Base-by-base conservation (phyloP, 768 basidiomycete genomes). In the Floccularia luteovirens region DNA sequence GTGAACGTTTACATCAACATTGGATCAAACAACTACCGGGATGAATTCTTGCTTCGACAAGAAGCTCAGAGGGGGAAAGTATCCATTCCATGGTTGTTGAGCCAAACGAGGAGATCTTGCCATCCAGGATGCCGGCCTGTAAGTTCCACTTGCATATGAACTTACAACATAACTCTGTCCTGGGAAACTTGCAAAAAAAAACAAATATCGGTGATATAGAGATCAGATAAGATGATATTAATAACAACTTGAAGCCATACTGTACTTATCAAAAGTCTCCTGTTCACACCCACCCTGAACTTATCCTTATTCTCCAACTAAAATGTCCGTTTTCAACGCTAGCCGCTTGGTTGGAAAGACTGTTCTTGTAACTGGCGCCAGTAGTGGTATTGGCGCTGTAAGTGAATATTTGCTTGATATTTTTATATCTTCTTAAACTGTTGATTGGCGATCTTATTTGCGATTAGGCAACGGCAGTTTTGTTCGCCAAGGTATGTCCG, bases 331-430 rank as follows among this genome's bases (percentile, higher is more conserved):
- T 38, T 91, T 91, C 74, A 85, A 84, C 57, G 70, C 82, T 31
- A 75, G 84, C 38, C 79, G 84, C 50, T 63, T 91, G n/a, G 57
- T 82, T 28, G 84, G 83, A 52, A 90, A 91, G 62, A 89, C 81
- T 24, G 84, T 90, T 43, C 74, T 94, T 36, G 74, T 94, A 45
- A 94, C 91, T 21, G 91, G 91, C 16, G 90, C 91, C 3, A 88
- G 85, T 56, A 76, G 82, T 31, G 91, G 91, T 31, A 94, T 94
- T 47, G 91, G 91, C 41, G 84, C 89, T 41, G 88, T 89, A 52
- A 56, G 82, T 61, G 7, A 8, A 7, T 24, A 13, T 12, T 37
- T 33, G 27, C 13, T 23, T 24, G 21, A 16, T 36, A 11, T 31
- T 20, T 3, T n/a, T n/a, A 5, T 35, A 21, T 34, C 36, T 25